A percentile compares a stretch with the other conserved stretches of the same genome.
These are phyloP conservation scores for Ramularia endophylla DNA, from an alignment of 2,329 filamentous ascomycete species.

Conservation along the genomic window DNA sequence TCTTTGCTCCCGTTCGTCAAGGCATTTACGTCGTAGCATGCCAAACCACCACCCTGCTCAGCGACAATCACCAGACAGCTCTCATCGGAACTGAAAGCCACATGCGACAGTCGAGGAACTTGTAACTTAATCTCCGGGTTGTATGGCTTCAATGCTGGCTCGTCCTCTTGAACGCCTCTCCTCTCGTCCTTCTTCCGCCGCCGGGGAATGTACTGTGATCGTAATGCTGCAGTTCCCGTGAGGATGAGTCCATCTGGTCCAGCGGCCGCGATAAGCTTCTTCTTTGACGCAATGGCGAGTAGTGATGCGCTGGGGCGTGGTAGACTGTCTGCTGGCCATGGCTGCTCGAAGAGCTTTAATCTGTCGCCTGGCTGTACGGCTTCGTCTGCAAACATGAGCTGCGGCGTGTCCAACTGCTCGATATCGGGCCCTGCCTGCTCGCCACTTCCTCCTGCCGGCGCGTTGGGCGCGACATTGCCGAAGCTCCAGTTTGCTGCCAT, in stretches of 20 bases:
- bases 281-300: constrained; percentile 71
- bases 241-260: constrained; percentile 74
- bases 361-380: constrained; percentile 65
- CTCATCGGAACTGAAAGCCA: constrained; percentile 88
- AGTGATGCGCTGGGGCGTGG: constrained; percentile 76
- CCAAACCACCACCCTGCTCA: constrained; percentile 72
- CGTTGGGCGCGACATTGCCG: not conserved
- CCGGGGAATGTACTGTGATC: constrained; percentile 57
- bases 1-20: constrained; percentile 62
- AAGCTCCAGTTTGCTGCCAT: no score
- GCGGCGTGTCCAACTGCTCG: constrained; percentile 71
- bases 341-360: constrained; percentile 67
- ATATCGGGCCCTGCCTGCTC: constrained; percentile 56
- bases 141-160: constrained; percentile 3
- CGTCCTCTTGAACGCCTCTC: constrained; percentile 4
- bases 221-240: constrained; percentile 68
- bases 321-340: constrained; percentile 65
- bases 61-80: constrained; percentile 76
- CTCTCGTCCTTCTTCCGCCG: constrained; percentile 2
- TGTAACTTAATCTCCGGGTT: constrained; percentile 59
- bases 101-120: constrained; percentile 74
- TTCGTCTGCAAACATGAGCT: constrained; percentile 72
- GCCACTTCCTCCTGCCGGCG: not conserved
- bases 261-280: constrained; percentile 79
- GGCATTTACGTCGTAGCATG: constrained; percentile 70